These are phyloP conservation scores for Cystobasidium pallidum DNA, from an alignment of 1,284 basidiomycete genomes.

Conservation along the genomic window DNA sequence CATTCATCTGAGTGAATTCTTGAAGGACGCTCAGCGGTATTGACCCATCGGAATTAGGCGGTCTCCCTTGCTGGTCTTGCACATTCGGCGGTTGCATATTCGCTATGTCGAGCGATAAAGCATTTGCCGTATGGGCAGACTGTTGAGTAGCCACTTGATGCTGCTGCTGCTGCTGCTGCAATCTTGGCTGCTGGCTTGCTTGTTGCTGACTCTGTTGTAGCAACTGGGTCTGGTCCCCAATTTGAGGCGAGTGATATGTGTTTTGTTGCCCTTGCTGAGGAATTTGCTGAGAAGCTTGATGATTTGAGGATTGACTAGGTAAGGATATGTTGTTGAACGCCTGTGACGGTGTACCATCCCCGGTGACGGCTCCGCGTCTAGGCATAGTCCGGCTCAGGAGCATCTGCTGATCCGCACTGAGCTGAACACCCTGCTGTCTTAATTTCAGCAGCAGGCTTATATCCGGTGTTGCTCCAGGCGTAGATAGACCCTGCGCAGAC, in stretches of 20 bases:
- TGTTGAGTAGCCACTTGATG: constrained; percentile 10
- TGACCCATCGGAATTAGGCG: background rate
- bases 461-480: constrained; percentile 20
- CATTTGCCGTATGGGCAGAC: background rate
- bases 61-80: constrained; percentile 15
- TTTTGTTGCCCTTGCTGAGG: constrained; percentile 14
- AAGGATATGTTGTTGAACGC: background rate
- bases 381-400: constrained; percentile 31
- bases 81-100: constrained; percentile 2
- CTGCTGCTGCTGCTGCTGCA: background rate
- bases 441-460: constrained; percentile 35
- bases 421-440: constrained; percentile 31
- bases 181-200: constrained; percentile 7
- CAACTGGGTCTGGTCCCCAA: constrained; percentile 23
- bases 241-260: constrained; percentile 19
- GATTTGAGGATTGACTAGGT: background rate
- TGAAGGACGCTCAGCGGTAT: constrained; percentile 26
- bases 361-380: constrained; percentile 30
- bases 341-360: constrained; percentile 8
- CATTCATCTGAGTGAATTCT: constrained; percentile 37
- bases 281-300: constrained; percentile 12
- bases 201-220: constrained; percentile 24
- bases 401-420: constrained; percentile 42
- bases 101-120: constrained; percentile 5
- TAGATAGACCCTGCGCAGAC: background rate